Evolutionary conservation across 176 grass and related monocot genomes (phyloP).

Genomic region (Juncus effusus): DNA sequence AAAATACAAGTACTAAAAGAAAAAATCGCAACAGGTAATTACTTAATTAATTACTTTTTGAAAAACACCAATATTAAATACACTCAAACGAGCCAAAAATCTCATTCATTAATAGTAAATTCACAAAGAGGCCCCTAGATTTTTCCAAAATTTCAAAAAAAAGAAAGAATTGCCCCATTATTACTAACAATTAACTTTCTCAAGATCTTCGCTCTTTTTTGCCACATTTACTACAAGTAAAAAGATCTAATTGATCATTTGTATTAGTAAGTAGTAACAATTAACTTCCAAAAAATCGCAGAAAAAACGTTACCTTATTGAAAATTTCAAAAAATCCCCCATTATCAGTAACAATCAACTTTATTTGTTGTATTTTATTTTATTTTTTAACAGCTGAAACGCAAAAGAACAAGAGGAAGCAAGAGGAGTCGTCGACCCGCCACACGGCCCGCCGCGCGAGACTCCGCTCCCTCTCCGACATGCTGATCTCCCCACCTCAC

Average conservation of each 20-base stretch:
- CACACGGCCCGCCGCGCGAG: conserved; percentile 40
- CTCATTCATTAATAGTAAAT: background rate
- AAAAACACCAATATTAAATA: background rate
- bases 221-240: no score
- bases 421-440: conserved; percentile 46
- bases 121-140: no score
- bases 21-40: conserved; percentile 55
- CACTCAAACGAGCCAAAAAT: background rate
- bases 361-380: conserved; percentile 21
- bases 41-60: background rate
- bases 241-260: no score
- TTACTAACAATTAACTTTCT: no score
- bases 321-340: no score
- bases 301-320: no score
- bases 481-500: conserved; percentile 61
- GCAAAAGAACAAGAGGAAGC: conserved; percentile 61
- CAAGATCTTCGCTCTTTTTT: no score
- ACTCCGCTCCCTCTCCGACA: conserved; percentile 69
- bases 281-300: no score
- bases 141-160: no score
- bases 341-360: no score
- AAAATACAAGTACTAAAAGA: conserved; percentile 55
- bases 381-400: conserved; percentile 53
- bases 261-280: no score
- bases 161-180: no score